Evolutionary conservation across 2,329 filamentous ascomycete genomes (phyloP), one percentile per base, ranked within the genome.

Genomic region (Lachnellula hyalina): DNA sequence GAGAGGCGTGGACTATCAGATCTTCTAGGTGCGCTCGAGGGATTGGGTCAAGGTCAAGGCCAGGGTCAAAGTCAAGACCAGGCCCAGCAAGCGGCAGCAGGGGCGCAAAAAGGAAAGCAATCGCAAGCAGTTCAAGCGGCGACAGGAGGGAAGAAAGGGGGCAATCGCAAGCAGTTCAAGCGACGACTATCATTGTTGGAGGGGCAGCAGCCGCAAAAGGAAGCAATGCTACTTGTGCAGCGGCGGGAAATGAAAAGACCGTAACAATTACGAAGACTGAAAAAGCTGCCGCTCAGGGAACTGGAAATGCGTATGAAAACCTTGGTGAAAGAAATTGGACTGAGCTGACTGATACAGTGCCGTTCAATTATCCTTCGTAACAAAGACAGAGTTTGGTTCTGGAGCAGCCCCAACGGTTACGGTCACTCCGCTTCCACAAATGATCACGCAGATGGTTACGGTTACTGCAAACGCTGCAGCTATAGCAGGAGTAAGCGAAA

Each of bases 191-290:
- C 19, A 12, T 51, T 38, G 17, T 11, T 17, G 47, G 15, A 36
- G 35, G 35, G 25, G 14, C 41, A n/a, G 35, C 47, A 34, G 45
- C 19, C n/a, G 35, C 11, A 38, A 44, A 12, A 44, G 41, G 11
- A 19, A 25, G 32, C 34, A 49, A 53, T 44, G 47, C 21, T n/a
- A 49, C 52, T 28, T 53, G 52, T 44, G 46, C 46, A 34, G 52
- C 52, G 5, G 51, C 44, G 23, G 19, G 23, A 19, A 44, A n/a
- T 17, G 47, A 42, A 17, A 50, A 51, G 38, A 53, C 52, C 2
- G 51, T 71, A 57, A 75, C 72, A 32, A 64, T 73, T 17, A 74
- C 72, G 11, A 67, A 71, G n/a, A 63, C 61, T 1, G 58, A 50
- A 11, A 63, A 54, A 19, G 52, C 54, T 42, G 19, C 56, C 19